Evolutionary conservation across 495 filamentous ascomycete genomes (phyloP).

Genomic region (Trichoderma erinaceum): DNA sequence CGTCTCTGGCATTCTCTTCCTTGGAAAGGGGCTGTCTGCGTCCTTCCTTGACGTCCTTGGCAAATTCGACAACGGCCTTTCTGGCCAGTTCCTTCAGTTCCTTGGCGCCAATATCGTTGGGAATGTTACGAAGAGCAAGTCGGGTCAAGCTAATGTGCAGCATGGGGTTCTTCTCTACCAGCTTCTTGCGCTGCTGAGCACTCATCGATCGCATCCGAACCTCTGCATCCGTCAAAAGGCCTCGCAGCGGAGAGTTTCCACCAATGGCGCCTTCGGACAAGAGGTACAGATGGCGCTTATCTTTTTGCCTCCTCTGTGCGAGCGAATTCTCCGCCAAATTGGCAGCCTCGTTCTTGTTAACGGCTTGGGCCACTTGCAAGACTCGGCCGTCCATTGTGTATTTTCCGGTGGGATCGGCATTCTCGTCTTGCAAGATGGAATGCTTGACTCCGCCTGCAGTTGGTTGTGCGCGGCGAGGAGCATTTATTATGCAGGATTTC

Average conservation of each 20-base stretch:
- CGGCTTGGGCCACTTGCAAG: conserved; percentile 75
- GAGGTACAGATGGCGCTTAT: conserved; percentile 89
- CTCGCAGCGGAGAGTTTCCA: conserved; percentile 62
- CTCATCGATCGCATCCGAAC: conserved; percentile 83
- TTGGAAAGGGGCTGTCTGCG: conserved; percentile 69
- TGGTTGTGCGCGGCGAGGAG: conserved; percentile 48
- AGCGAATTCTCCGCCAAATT: conserved; percentile 63
- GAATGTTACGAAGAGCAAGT: conserved; percentile 90
- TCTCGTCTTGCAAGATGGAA: conserved; percentile 79
- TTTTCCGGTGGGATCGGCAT: conserved; percentile 63
- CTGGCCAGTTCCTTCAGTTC: conserved; percentile 86
- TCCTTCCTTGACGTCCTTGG: conserved; percentile 75
- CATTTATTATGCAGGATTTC: conserved; percentile 61
- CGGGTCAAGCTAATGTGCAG: conserved; percentile 88
- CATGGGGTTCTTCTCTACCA: conserved; percentile 84
- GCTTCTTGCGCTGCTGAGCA: conserved; percentile 76
- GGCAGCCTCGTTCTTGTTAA: conserved; percentile 68
- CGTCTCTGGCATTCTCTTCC: conserved; percentile 75
- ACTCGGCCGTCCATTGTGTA: conserved; percentile 89
- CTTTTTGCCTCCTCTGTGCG: conserved; percentile 61
- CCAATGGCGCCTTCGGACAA: conserved; percentile 80
- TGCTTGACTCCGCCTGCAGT: conserved; percentile 41
- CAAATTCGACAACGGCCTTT: conserved; percentile 86
- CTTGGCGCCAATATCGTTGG: conserved; percentile 75
- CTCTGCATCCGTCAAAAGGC: conserved; percentile 70